These are phyloP conservation scores for Aspergillus unguis DNA, from an alignment of 2,329 filamentous ascomycete genomes.

Conservation along the genomic window DNA sequence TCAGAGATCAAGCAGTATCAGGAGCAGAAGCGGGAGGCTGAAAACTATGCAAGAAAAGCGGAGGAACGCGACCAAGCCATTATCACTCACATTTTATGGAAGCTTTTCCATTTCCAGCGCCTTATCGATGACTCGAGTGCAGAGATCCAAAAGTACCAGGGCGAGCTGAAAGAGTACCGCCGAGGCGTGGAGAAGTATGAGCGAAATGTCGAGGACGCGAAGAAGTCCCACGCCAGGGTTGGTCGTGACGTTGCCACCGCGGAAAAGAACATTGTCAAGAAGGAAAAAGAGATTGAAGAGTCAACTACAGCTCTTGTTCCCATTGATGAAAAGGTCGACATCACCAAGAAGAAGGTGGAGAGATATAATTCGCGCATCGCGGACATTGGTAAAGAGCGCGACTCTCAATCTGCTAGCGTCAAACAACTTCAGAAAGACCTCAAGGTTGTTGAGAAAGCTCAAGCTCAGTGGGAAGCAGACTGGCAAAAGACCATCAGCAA, in stretches of 20 bases:
- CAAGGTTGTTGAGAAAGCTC: slow-evolving; percentile 80
- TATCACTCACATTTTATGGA: slow-evolving; percentile 93
- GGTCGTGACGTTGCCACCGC: slow-evolving; percentile 72
- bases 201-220: slow-evolving; percentile 72
- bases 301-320: slow-evolving; percentile 82
- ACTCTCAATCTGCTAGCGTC: slow-evolving; percentile 65
- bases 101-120: slow-evolving; percentile 90
- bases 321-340: slow-evolving; percentile 84
- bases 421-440: slow-evolving; percentile 77
- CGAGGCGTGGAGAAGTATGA: slow-evolving; percentile 85
- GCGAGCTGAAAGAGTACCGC: slow-evolving; percentile 88
- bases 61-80: slow-evolving; percentile 88
- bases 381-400: slow-evolving; percentile 71
- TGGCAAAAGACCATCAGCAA: slow-evolving; percentile 81
- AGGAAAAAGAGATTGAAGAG: slow-evolving; percentile 83
- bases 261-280: slow-evolving; percentile 80
- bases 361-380: slow-evolving; percentile 65
- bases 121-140: slow-evolving; percentile 88
- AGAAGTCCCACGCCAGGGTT: slow-evolving; percentile 75
- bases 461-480: slow-evolving; percentile 81
- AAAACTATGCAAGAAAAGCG: slow-evolving; percentile 86
- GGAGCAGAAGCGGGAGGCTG: slow-evolving; percentile 92
- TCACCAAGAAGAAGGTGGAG: slow-evolving; percentile 68
- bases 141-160: slow-evolving; percentile 88
- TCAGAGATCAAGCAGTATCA: slow-evolving; percentile 97